These are phyloP conservation scores for Hippophae rhamnoides DNA, from an alignment of 306 rosid genomes.

Conservation along the genomic window DNA sequence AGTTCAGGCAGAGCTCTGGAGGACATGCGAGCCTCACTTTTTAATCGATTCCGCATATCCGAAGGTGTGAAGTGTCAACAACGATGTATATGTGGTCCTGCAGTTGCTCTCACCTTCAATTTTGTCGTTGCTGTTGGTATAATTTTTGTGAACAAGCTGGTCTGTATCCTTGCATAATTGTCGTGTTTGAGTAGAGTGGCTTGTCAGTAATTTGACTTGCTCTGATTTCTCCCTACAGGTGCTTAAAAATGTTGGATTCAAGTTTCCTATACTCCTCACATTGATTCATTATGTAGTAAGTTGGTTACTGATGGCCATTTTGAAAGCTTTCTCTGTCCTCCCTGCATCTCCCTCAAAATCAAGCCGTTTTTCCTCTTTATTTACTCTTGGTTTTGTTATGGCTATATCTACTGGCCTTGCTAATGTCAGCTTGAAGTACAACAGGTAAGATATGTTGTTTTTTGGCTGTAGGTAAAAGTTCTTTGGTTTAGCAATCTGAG, in stretches of 20 bases:
- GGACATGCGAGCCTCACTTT: conserved; percentile 50
- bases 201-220: no score
- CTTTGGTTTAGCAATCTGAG: conserved; percentile 13
- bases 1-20: conserved; percentile 60
- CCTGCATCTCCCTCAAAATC: conserved; percentile 65
- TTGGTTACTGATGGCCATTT: conserved; percentile 76
- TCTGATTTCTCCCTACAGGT: conserved; percentile 35
- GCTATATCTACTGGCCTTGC: conserved; percentile 81
- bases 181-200: no score
- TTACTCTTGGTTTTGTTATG: conserved; percentile 79
- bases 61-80: conserved; percentile 68
- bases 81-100: conserved; percentile 62
- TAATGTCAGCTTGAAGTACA: conserved; percentile 80
- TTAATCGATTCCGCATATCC: conserved; percentile 47
- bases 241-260: conserved; percentile 64
- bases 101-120: conserved; percentile 65
- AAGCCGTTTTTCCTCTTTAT: conserved; percentile 40
- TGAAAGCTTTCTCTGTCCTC: conserved; percentile 52
- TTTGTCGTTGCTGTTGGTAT: conserved; percentile 71
- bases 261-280: conserved; percentile 65
- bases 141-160: conserved; percentile 83
- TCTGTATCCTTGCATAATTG: conserved; percentile 15
- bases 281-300: conserved; percentile 69
- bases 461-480: conserved; percentile 1
- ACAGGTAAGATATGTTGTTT: conserved; percentile 42